Conservation (phyloP, 2,329 filamentous ascomycete species). For the Huntiella moniliformis region DNA sequence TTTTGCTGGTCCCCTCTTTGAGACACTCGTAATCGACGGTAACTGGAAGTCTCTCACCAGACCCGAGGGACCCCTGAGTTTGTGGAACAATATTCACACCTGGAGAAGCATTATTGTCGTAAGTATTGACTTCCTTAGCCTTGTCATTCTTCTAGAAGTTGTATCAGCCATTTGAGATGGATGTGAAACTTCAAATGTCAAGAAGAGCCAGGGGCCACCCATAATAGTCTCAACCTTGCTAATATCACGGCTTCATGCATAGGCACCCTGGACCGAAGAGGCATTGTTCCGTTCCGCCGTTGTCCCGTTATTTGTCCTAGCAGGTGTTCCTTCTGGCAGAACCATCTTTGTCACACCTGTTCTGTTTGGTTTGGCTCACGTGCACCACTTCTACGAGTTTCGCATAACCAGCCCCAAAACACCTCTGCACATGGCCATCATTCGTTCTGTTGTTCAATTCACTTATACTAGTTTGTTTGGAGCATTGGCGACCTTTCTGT, state of each 20-base stretch:
- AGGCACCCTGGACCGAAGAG: slow-evolving; percentile 76
- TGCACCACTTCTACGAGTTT: slow-evolving; percentile 95
- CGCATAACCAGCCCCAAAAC: slow-evolving; percentile 58
- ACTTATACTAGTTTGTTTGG: slow-evolving; percentile 85
- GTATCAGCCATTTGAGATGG: not conserved
- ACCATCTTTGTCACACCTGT: slow-evolving; percentile 71
- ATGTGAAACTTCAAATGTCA: slow-evolving; percentile 1
- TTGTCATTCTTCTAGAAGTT: not conserved
- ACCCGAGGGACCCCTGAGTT: slow-evolving; percentile 34
- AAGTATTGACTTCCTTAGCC: slow-evolving; percentile 20
- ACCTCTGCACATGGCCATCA: slow-evolving; percentile 40
- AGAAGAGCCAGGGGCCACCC: not conserved
- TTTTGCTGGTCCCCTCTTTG: slow-evolving; percentile 72
- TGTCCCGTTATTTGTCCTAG: slow-evolving; percentile 62
- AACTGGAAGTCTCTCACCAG: slow-evolving; percentile 47
- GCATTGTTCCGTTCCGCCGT: slow-evolving; percentile 79
- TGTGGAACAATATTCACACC: slow-evolving; percentile 55
- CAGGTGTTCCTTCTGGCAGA: slow-evolving; percentile 33
- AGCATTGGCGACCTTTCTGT: slow-evolving; percentile 80
- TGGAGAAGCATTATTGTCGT: slow-evolving; percentile 81
- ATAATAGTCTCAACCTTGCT: slow-evolving; percentile 1
- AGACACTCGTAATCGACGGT: slow-evolving; percentile 54
- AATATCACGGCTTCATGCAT: slow-evolving; percentile 5
- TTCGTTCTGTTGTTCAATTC: slow-evolving; percentile 67
- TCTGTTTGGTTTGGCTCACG: slow-evolving; percentile 80